These are phyloP conservation scores for Thielaviopsis ethacetica DNA, from an alignment of 2,329 filamentous ascomycete genomes.

Conservation along the genomic window DNA sequence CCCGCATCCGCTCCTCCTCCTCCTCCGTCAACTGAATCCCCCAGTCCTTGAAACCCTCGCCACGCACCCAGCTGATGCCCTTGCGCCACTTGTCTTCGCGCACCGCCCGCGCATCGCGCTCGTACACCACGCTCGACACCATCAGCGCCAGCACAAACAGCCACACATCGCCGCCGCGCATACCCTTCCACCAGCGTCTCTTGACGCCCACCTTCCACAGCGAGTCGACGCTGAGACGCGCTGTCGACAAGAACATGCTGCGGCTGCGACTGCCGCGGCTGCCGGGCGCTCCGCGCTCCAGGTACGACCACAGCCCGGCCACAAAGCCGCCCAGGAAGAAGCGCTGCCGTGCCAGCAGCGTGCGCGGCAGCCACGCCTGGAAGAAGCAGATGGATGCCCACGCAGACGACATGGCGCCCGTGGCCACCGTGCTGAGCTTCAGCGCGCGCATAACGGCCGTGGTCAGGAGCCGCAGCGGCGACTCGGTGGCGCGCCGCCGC, in stretches of 20 bases:
- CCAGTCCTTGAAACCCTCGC: slow-evolving; percentile 61
- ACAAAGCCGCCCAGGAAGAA: slow-evolving; percentile 83
- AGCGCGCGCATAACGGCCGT: slow-evolving; percentile 50
- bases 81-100: slow-evolving; percentile 53
- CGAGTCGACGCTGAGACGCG: slow-evolving; percentile 63
- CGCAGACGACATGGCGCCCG: slow-evolving; percentile 66
- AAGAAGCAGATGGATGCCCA: slow-evolving; percentile 89
- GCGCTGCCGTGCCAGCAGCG: slow-evolving; percentile 61
- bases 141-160: slow-evolving; percentile 69
- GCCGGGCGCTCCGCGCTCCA: slow-evolving; percentile 34
- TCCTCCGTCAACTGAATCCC: slow-evolving; percentile 34
- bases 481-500: slow-evolving; percentile 47
- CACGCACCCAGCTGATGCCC: slow-evolving; percentile 55
- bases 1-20: slow-evolving; percentile 23
- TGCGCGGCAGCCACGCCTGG: slow-evolving; percentile 59
- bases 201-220: slow-evolving; percentile 92
- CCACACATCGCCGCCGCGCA: slow-evolving; percentile 69
- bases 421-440: slow-evolving; percentile 55
- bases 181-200: slow-evolving; percentile 69
- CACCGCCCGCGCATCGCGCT: slow-evolving; percentile 51
- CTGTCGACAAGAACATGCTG: slow-evolving; percentile 61
- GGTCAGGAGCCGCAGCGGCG: slow-evolving; percentile 49
- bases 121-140: slow-evolving; percentile 61
- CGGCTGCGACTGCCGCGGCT: slow-evolving; percentile 33
- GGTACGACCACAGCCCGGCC: slow-evolving; percentile 69